Base-by-base conservation (phyloP, 768 basidiomycete genomes). In the Tricholoma furcatifolium region DNA sequence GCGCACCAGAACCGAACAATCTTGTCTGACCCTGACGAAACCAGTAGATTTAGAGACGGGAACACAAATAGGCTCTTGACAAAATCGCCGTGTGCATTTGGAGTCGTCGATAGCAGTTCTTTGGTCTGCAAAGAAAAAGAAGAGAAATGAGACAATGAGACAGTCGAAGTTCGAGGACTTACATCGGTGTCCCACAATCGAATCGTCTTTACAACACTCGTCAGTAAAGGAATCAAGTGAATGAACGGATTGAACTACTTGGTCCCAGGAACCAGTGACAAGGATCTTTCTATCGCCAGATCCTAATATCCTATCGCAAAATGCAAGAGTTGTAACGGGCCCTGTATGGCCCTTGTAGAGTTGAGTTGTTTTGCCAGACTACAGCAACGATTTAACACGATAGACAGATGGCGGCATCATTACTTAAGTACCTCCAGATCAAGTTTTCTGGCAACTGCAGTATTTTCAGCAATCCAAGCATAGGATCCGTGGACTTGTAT, bases 201-300 rank as follows among this genome's bases (percentile, higher is more conserved):
- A 68, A 99, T 91, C 0, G 85, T 85, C 92, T 98, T 62, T 4
- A 41, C 51, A 7, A 51, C 3, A 55, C 59, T 53, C 60, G 58
- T 43, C 23, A 50, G 20, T 31, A 31, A 21, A 15, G 39, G 17
- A 10, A 35, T 12, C 23, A 52, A 55, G 43, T 7, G 35, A 45
- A 47, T 18, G 14, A 51, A 49, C 4, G 21, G 35, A 27, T 36
- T 10, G 31, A 40, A n/a, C 53, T 36, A 83, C 91, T 70, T 83
- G 86, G 67, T 99, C 97, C 97, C 97, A 99, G 42, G 94, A 94
- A 18, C 91, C 94, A 40, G 91, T 93, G 57, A 98, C 79, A 34
- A 99, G 70, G 7, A 88, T 66, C 56, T 76, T 74, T 11, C 65
- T 69, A 51, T 77, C 71, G 12, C 67, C 72, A 34, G 74, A 70